Conservation (phyloP, 2,329 filamentous ascomycete species). For the Aspergillus phoenicis region DNA sequence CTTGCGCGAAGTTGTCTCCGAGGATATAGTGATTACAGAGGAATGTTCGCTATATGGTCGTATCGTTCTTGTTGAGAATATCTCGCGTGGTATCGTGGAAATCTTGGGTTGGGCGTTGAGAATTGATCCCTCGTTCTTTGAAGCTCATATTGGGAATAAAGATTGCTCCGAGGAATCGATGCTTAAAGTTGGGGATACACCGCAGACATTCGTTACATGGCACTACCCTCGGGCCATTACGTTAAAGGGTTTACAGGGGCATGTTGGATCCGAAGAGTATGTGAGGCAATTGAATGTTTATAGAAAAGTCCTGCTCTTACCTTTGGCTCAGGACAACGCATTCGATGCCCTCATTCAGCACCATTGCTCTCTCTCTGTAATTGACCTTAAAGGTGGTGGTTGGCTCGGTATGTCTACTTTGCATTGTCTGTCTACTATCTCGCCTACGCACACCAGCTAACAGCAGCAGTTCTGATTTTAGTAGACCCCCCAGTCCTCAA, state of each 20-base stretch:
- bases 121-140: not conserved
- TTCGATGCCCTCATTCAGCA: not conserved
- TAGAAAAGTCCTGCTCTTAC: not conserved
- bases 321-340: not conserved
- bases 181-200: not conserved
- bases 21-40: too few species aligned
- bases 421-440: not conserved
- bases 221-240: not conserved
- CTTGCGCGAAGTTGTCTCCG: not conserved
- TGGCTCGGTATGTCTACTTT: not conserved
- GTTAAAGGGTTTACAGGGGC: not conserved
- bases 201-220: not conserved
- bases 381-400: not conserved
- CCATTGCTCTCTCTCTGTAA: not conserved
- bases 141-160: not conserved
- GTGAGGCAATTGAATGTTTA: not conserved
- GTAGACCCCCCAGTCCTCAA: not conserved
- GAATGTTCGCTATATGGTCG: not conserved
- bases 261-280: not conserved
- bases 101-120: not conserved
- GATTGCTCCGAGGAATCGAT: not conserved
- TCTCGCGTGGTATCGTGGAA: not conserved
- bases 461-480: not conserved
- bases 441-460: not conserved
- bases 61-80: not conserved